Evolutionary conservation across 2,329 filamentous ascomycete species (phyloP), one percentile per base, ranked within the genome.

Genomic region (Aspergillus flavus): DNA sequence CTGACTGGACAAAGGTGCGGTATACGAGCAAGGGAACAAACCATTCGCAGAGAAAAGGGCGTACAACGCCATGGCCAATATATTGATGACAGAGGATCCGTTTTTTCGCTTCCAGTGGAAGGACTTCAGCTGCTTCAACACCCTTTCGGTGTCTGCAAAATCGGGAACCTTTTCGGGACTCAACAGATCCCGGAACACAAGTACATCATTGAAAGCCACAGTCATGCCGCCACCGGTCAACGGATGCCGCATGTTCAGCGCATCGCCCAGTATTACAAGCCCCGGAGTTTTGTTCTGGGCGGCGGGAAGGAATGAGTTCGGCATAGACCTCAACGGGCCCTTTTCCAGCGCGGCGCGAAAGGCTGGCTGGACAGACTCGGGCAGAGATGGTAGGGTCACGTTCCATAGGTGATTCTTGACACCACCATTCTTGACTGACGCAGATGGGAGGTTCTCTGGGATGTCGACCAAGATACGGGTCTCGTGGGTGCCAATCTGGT

Each of bases 211-310:
- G 78, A 99, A 91, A 1, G 93, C 95, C 1, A 98, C 95, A 0
- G 94, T 98, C 95, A 99, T 99, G 71, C 95, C 95, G 68, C 95
- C 95, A 59, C 95, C 95, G 0, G 95, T 99, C 14, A 99, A 85
- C 1, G 95, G 95, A 80, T 99, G 95, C n/a, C 95, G 91, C 95
- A 99, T 99, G 82, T 99, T 99, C 85, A 96, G 90, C 16, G 95
- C 94, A 76, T 99, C 95, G 63, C 95, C 95, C 10, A 98, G 85
- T 41, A 99, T 83, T 56, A 97, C 84, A 64, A 97, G 81, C 4
- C 92, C 92, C 1, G 88, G 86, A 12, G 86, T 85, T 52, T 84
- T 86, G 74, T 91, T 91, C 64, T 91, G 91, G 0, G 88, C 86
- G 0, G 95, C 88, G 6, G 95, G 94, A 2, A 99, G 87, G 84